Percentiles rank a stretch among this genome's conserved stretches.
These are phyloP conservation scores for Dimocarpus longan DNA, from an alignment of 345 rosid genomes.

Conservation along the genomic window DNA sequence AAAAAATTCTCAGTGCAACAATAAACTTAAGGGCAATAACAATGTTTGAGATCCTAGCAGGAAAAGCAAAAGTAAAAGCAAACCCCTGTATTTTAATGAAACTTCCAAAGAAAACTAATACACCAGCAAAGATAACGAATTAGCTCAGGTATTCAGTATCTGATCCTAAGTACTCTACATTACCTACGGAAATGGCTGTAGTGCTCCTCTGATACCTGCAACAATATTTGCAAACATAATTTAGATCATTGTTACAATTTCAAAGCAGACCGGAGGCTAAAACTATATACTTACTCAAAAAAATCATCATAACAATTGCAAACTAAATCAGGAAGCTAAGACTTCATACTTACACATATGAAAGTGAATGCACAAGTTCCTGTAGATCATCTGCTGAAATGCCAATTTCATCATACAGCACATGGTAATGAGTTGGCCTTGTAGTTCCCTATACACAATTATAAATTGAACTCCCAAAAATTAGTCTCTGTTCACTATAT, in stretches of 20 bases:
- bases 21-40: background rate
- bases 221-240: conserved; percentile 18
- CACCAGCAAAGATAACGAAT: background rate
- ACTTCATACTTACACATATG: conserved; percentile 43
- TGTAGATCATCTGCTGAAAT: conserved; percentile 45
- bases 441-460: conserved; percentile 42
- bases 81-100: background rate
- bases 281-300: no score
- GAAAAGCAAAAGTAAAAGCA: background rate
- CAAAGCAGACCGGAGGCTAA: background rate
- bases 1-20: background rate
- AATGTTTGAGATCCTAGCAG: background rate
- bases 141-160: background rate
- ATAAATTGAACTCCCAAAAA: background rate
- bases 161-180: background rate
- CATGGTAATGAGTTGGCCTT: conserved; percentile 54
- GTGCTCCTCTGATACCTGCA: conserved; percentile 89
- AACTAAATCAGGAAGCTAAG: no score
- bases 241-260: background rate
- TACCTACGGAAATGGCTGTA: conserved; percentile 86
- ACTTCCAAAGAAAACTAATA: background rate
- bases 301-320: background rate
- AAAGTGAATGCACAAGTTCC: conserved; percentile 51
- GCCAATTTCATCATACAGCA: conserved; percentile 42
- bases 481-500: background rate